Conservation (phyloP, 2,329 filamentous ascomycete species). For the Alternaria panax region DNA sequence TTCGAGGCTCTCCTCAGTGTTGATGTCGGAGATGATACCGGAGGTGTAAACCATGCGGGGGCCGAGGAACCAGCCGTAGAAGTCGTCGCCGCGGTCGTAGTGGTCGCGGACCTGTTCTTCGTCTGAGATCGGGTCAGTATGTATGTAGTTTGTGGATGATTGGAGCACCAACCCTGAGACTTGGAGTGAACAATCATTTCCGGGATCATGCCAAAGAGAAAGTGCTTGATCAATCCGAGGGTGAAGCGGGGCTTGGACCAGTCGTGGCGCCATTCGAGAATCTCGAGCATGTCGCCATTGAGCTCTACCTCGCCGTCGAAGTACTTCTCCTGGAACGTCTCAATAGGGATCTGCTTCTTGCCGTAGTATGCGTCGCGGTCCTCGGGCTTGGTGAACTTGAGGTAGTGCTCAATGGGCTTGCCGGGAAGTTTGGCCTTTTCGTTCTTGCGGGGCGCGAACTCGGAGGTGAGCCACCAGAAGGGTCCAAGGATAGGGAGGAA, state of each 20-base stretch:
- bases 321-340: constrained; percentile 98
- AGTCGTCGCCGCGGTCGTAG: constrained; percentile 97
- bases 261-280: constrained; percentile 93
- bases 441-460: constrained; percentile 85
- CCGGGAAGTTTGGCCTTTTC: constrained; percentile 90
- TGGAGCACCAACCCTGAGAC: constrained; percentile 71
- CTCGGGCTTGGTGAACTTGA: constrained; percentile 74
- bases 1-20: constrained; percentile 88
- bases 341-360: constrained; percentile 82
- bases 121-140: constrained; percentile 61
- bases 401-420: constrained; percentile 88
- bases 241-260: constrained; percentile 97
- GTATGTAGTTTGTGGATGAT: background rate
- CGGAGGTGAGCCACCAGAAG: constrained; percentile 83
- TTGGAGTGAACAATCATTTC: constrained; percentile 93
- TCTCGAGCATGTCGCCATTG: constrained; percentile 89
- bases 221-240: constrained; percentile 81
- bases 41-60: constrained; percentile 99
- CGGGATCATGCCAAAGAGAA: constrained; percentile 85
- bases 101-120: constrained; percentile 98
- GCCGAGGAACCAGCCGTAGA: constrained; percentile 98
- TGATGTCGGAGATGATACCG: constrained; percentile 87
- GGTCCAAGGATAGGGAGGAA: constrained; percentile 78
- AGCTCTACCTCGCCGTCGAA: constrained; percentile 94
- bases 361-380: constrained; percentile 74